A percentile compares a stretch with the other conserved stretches of the same genome.
Evolutionary conservation across 192 early-diverging fungal species (phyloP).

Genomic region (Coemansia sp.): DNA sequence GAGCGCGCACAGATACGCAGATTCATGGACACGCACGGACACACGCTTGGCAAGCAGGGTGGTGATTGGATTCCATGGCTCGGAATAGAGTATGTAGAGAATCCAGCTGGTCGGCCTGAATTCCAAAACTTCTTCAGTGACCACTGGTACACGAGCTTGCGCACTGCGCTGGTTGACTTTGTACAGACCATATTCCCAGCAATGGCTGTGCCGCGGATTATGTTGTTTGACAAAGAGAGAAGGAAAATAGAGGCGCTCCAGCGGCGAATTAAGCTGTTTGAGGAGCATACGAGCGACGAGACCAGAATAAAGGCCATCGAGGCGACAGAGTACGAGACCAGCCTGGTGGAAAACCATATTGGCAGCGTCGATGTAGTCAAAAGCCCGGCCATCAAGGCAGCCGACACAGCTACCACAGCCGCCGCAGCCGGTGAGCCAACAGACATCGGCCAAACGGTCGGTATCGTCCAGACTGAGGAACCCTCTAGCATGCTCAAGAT

Average conservation of each 20-base stretch:
- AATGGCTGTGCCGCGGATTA: constrained; percentile 51
- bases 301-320: constrained; percentile 37
- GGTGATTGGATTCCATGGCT: constrained; percentile 58
- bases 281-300: constrained; percentile 40
- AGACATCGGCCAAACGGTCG: constrained; percentile 10
- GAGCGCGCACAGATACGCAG: constrained; percentile 23
- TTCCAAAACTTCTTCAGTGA: constrained; percentile 50
- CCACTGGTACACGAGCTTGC: constrained; percentile 42
- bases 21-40: constrained; percentile 42
- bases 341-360: constrained; percentile 51
- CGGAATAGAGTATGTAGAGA: constrained; percentile 46
- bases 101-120: constrained; percentile 35
- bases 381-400: constrained; percentile 16
- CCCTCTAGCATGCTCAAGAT: constrained; percentile 41
- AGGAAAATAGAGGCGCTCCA: constrained; percentile 36
- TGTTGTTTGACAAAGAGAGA: constrained; percentile 49
- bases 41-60: constrained; percentile 41
- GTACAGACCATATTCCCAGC: constrained; percentile 53
- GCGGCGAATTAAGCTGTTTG: constrained; percentile 26
- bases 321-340: constrained; percentile 6
- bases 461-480: constrained; percentile 27
- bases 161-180: constrained; percentile 44
- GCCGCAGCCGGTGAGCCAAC: background rate
- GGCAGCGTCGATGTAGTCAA: constrained; percentile 16
- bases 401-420: background rate